Evolutionary conservation across 345 rosid species (phyloP).

Genomic region (Geranium rotundifolium): DNA sequence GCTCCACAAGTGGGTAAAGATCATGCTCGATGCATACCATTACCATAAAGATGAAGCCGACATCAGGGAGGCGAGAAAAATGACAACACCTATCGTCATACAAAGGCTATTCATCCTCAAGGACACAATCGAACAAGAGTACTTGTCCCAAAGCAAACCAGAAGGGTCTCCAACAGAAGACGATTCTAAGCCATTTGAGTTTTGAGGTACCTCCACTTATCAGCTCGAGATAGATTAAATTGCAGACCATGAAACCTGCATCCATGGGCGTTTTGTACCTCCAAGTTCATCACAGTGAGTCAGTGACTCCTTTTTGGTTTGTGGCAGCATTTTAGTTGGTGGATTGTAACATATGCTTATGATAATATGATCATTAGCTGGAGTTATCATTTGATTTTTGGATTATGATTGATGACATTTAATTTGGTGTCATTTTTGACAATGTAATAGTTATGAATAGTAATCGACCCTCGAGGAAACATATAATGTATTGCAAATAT

Average conservation of each 20-base stretch:
- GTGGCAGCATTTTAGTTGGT: too few species aligned
- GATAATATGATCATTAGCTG: too few species aligned
- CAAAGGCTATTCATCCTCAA: slow-evolving; percentile 78
- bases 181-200: background rate
- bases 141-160: slow-evolving; percentile 32
- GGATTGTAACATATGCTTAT: too few species aligned
- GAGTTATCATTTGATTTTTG: too few species aligned
- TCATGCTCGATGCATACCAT: slow-evolving; percentile 79
- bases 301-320: too few species aligned
- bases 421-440: too few species aligned
- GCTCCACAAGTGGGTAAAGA: slow-evolving; percentile 84
- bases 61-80: slow-evolving; percentile 67
- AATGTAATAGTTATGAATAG: too few species aligned
- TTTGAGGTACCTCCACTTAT: background rate
- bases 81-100: slow-evolving; percentile 81
- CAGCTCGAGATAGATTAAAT: background rate
- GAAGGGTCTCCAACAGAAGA: slow-evolving; percentile 5
- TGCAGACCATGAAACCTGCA: background rate
- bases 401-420: too few species aligned
- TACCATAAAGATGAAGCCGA: slow-evolving; percentile 72
- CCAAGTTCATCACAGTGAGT: background rate
- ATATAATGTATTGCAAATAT: too few species aligned
- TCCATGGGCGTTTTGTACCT: background rate
- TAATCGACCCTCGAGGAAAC: too few species aligned
- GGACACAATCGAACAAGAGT: slow-evolving; percentile 80